These are phyloP conservation scores for Pseudocercospora fuligena DNA, from an alignment of 2,329 filamentous ascomycete species.

Conservation along the genomic window DNA sequence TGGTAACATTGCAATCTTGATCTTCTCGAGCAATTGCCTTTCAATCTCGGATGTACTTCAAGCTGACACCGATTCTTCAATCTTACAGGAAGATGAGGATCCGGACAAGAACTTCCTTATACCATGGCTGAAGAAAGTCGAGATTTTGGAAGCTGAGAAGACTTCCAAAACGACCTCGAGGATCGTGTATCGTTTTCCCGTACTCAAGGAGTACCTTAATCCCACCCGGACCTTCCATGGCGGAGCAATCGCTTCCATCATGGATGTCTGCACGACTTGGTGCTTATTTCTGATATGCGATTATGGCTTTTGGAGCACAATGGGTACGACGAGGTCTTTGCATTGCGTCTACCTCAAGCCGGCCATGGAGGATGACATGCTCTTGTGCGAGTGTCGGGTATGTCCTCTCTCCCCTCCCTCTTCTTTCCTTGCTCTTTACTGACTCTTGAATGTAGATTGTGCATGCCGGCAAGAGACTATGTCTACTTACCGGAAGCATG, in stretches of 20 bases:
- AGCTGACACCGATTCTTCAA: constrained; percentile 3
- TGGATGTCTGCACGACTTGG: constrained; percentile 33
- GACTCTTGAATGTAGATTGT: constrained; percentile 26
- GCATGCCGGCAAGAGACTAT: constrained; percentile 32
- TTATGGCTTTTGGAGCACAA: constrained; percentile 33
- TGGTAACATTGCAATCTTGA: not conserved
- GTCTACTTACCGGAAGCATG: constrained; percentile 31
- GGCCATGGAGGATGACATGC: constrained; percentile 29
- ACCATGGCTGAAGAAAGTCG: constrained; percentile 27
- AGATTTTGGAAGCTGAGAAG: constrained; percentile 28
- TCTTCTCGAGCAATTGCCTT: not conserved
- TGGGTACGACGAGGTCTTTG: constrained; percentile 32
- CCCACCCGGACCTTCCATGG: constrained; percentile 33
- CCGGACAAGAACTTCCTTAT: constrained; percentile 26
- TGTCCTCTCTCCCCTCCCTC: not conserved
- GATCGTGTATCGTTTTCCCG: constrained; percentile 32
- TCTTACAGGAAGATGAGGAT: constrained; percentile 18
- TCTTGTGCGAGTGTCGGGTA: constrained; percentile 33
- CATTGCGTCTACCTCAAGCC: constrained; percentile 32
- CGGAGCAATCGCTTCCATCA: constrained; percentile 30
- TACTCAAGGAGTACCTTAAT: constrained; percentile 33
- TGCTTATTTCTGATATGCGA: constrained; percentile 26
- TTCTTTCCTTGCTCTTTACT: not conserved
- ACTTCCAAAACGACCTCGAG: constrained; percentile 21
- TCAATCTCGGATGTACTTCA: not conserved